These are phyloP conservation scores for Pyrenochaeta sp. DNA, from an alignment of 2,329 filamentous ascomycete genomes.

Conservation along the genomic window DNA sequence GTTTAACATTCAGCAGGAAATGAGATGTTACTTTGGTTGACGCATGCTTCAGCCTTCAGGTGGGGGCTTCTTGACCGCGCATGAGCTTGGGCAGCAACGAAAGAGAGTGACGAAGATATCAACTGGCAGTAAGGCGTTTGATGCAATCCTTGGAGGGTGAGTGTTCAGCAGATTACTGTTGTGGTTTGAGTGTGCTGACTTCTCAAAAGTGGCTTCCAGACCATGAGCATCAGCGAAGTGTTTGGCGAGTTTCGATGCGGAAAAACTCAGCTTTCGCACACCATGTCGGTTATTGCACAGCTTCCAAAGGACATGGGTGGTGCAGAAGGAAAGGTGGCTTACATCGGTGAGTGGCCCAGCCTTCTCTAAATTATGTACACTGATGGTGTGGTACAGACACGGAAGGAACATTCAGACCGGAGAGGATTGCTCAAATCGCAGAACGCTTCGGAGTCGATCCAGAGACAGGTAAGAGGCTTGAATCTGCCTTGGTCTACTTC, in stretches of 20 bases:
- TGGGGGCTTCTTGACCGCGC: conserved; percentile 70
- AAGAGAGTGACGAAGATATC: conserved; percentile 71
- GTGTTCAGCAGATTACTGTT: too few relatives aligned
- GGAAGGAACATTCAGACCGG: conserved; percentile 65
- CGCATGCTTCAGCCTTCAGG: conserved; percentile 57
- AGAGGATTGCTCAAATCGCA: conserved; percentile 71
- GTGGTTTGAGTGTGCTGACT: conserved; percentile 19
- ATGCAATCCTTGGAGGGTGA: conserved; percentile 69
- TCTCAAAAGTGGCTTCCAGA: conserved; percentile 68
- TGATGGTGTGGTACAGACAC: conserved; percentile 35
- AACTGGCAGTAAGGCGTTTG: conserved; percentile 74
- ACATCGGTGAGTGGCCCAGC: conserved; percentile 61
- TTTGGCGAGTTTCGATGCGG: conserved; percentile 71
- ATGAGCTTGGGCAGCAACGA: conserved; percentile 68
- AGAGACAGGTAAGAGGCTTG: conserved; percentile 38
- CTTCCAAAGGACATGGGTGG: conserved; percentile 68
- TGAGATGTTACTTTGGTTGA: conserved; percentile 14
- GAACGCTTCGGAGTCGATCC: conserved; percentile 66
- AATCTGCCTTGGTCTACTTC: conserved; percentile 39
- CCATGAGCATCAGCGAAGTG: conserved; percentile 72
- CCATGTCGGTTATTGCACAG: conserved; percentile 70
- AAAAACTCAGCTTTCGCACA: conserved; percentile 74
- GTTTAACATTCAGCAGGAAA: conserved; percentile 8
- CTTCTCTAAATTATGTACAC: neutral
- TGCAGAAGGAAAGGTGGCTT: conserved; percentile 72